A percentile compares a stretch with the other conserved stretches of the same genome.
Conservation (phyloP, 2,329 filamentous ascomycete genomes). For the Hymenoscyphus fraxineus region DNA sequence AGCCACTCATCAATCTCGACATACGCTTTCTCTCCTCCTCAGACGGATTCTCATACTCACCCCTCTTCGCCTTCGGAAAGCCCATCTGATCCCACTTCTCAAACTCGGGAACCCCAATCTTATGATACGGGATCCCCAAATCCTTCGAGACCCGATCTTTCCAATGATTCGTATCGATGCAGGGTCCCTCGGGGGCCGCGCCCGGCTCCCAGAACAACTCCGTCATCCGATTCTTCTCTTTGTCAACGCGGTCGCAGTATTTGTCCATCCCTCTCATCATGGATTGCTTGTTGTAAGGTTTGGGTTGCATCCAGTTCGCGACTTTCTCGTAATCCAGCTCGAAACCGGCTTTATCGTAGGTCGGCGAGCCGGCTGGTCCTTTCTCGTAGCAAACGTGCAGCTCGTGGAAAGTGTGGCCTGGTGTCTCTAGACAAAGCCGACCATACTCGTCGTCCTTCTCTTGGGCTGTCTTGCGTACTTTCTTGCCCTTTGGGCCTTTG, state of each 20-base stretch:
- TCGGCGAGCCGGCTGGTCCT: constrained; percentile 38
- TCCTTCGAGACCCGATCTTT: constrained; percentile 22
- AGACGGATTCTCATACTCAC: constrained; percentile 17
- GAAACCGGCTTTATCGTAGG: constrained; percentile 38
- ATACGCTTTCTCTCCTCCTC: constrained; percentile 14
- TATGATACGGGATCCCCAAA: constrained; percentile 19
- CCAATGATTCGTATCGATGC: constrained; percentile 1
- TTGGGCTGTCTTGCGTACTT: neutral
- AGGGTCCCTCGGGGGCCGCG: constrained; percentile 7
- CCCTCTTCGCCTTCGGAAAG: constrained; percentile 19
- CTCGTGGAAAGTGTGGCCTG: neutral
- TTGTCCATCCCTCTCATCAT: constrained; percentile 16
- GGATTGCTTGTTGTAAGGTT: constrained; percentile 14
- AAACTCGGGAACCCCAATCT: constrained; percentile 16
- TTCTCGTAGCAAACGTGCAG: constrained; percentile 44
- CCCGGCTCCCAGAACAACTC: constrained; percentile 20
- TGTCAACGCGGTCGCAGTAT: neutral
- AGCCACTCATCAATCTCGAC: constrained; percentile 3
- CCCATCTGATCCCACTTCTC: constrained; percentile 20
- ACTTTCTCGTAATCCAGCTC: constrained; percentile 38
- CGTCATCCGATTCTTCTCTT: constrained; percentile 11
- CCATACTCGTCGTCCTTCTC: constrained; percentile 9
- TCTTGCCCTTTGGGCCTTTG: constrained; percentile 8
- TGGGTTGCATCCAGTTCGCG: constrained; percentile 16
- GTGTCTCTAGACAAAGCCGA: neutral